Conservation (phyloP, 2,329 filamentous ascomycete species). For the Helicocarpus griseus region DNA sequence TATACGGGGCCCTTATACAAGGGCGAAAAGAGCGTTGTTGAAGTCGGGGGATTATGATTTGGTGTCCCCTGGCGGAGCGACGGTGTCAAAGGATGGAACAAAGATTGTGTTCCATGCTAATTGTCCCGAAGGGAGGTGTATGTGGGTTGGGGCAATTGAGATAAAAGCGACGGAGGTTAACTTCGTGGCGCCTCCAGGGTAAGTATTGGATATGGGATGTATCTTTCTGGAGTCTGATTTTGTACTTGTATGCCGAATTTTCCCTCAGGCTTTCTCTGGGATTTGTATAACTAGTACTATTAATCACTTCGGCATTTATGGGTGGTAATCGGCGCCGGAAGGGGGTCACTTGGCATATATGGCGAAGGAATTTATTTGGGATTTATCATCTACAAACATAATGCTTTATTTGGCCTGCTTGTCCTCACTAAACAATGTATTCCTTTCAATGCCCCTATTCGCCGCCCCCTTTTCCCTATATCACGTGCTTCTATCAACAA, state of each 20-base stretch:
- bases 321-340: no score
- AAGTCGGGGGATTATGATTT: slow-evolving; percentile 18
- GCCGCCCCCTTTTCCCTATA: no score
- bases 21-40: slow-evolving; percentile 22
- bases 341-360: no score
- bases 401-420: no score
- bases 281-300: no score
- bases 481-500: background rate
- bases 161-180: background rate
- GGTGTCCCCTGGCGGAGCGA: background rate
- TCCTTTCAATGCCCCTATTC: no score
- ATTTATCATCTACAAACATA: no score
- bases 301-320: no score
- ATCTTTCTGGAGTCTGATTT: background rate
- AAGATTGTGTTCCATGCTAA: slow-evolving; percentile 3
- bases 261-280: no score
- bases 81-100: background rate
- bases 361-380: no score
- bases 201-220: background rate
- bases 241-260: no score
- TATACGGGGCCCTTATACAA: slow-evolving; percentile 27
- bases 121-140: background rate
- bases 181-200: background rate
- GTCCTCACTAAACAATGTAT: no score
- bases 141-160: background rate